phyloP scores from a whole-genome alignment of 1,284 basidiomycete genomes.

The Bjerkandera adusta region DNA sequence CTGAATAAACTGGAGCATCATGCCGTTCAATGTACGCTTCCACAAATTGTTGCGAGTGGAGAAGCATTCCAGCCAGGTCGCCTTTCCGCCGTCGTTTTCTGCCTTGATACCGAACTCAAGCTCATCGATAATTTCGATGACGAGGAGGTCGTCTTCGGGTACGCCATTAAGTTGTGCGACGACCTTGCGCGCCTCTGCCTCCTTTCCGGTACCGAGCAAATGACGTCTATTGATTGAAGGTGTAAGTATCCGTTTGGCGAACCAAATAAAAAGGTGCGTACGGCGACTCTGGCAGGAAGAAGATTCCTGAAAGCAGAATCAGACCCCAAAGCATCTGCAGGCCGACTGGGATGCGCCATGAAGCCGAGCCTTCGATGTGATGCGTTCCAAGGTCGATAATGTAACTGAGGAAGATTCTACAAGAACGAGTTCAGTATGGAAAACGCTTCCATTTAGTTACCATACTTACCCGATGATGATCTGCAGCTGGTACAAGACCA shows the following conservation, averaged over 20 bases:
- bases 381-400: constrained; percentile 74
- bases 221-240: constrained; percentile 45
- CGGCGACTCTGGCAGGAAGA: constrained; percentile 82
- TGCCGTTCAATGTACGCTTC: constrained; percentile 72
- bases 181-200: constrained; percentile 55
- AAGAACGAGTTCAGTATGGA: neutral
- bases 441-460: neutral
- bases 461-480: constrained; percentile 61
- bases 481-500: constrained; percentile 77
- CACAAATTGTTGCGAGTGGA: constrained; percentile 65
- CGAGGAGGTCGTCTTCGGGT: constrained; percentile 57
- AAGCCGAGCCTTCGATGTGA: constrained; percentile 52
- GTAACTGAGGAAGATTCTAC: constrained; percentile 70
- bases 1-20: constrained; percentile 83
- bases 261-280: constrained; percentile 33
- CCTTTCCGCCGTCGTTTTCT: constrained; percentile 77
- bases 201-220: constrained; percentile 51
- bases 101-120: constrained; percentile 64
- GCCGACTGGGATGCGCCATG: constrained; percentile 72
- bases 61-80: constrained; percentile 80
- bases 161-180: constrained; percentile 68
- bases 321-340: constrained; percentile 69
- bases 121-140: constrained; percentile 65
- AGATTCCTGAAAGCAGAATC: constrained; percentile 64
- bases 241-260: neutral